Percentiles rank a stretch among this genome's conserved stretches.
phyloP scores from a whole-genome alignment of 768 basidiomycete genomes.

The Trametes cingulata region DNA sequence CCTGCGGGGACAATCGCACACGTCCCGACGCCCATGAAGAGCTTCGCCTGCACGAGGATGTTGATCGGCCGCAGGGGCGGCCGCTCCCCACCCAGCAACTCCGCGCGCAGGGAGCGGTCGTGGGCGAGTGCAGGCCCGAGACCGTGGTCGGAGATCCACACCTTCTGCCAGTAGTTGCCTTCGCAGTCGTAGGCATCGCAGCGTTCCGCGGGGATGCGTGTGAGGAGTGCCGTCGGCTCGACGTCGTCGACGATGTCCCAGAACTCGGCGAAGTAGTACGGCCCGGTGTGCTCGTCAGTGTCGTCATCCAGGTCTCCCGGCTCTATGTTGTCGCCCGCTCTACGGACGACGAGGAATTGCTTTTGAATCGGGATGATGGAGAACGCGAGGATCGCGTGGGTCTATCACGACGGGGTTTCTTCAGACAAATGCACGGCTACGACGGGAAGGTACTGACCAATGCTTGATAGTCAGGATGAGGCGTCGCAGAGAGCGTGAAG shows the following conservation, averaged over 20 bases:
- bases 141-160: slow-evolving; percentile 18
- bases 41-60: not conserved
- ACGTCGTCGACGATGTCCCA: slow-evolving; percentile 18
- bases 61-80: slow-evolving; percentile 12
- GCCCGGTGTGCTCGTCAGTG: not conserved
- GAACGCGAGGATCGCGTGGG: slow-evolving; percentile 20
- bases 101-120: slow-evolving; percentile 9
- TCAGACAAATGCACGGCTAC: not conserved
- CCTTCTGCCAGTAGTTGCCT: slow-evolving; percentile 9
- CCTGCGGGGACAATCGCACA: not conserved
- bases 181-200: not conserved
- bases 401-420: not conserved
- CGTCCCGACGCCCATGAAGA: not conserved
- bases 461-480: not conserved
- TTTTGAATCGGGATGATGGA: slow-evolving; percentile 22
- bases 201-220: not conserved
- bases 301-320: not conserved
- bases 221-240: not conserved
- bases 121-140: slow-evolving; percentile 4
- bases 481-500: slow-evolving; percentile 40
- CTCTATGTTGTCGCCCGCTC: not conserved
- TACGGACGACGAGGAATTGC: slow-evolving; percentile 27
- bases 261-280: slow-evolving; percentile 18
- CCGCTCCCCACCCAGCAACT: not conserved
- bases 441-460: not conserved